Base-by-base conservation (phyloP, 2,329 filamentous ascomycete genomes). In the Aspergillus quadrilineatus region DNA sequence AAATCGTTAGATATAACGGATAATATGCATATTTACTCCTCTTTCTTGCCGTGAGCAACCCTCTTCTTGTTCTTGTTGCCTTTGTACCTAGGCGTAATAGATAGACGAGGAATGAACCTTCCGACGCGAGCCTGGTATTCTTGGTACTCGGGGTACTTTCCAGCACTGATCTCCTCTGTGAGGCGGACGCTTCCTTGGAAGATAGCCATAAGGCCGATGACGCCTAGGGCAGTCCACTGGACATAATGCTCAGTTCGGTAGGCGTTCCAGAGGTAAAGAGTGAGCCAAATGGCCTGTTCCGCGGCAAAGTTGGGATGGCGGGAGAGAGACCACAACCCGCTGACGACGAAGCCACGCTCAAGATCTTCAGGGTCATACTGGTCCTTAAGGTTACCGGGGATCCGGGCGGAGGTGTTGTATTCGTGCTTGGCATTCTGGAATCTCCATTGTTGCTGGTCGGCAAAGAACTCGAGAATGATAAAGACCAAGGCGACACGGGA, bases 221-320 rank as follows among this genome's bases (percentile, higher is more conserved):
- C 82, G 7, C 93, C 94, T 8, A 84, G 71, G 49, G 84, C 85
- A 1, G 89, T 86, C 90, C 92, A 99, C 74, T 89, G 93, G 70
- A 87, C 87, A 42, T 87, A 79, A 1, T 81, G 85, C 54, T 86
- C 82, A 32, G 87, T 89, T 53, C 86, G 83, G 69, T 85, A 88
- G 73, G 89, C 93, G 63, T 84, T 85, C 94, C 93, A 99, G 67
- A 90, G 84, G 73, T 97, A 97, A 51, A 97, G 75, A 7, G 86
- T 78, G 53, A 96, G 81, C 94, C 94, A 99, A 66, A 97, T 86
- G 30, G 86, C 80, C 76, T 97, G 94, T 75, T 99, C 94, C 4
- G 90, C 90, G 4, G 89, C 85, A 69, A 97, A 99, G 74, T 99
- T 99, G 47, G 94, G 94, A 73, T 99, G 95, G 45, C 94, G 84